phyloP scores from a whole-genome alignment of 306 rosid genomes.

The Lathyrus oleraceus region DNA sequence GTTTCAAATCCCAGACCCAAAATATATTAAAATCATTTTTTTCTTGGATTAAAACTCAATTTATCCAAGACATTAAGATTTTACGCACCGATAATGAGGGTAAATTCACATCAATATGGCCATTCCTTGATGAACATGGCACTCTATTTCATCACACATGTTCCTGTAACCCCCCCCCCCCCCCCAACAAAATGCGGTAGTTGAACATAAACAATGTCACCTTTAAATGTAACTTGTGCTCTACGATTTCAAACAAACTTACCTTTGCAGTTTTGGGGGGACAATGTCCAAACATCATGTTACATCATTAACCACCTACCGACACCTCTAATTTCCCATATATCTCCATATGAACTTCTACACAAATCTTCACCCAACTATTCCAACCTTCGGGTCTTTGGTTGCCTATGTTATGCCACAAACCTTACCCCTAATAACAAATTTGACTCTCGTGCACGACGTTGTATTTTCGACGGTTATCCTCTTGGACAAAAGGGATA shows the following conservation, averaged over 20 bases:
- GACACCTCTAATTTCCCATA: neutral
- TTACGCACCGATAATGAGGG: too few relatives aligned
- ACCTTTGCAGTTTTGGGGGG: too few relatives aligned
- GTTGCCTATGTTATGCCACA: neutral
- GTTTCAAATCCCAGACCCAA: neutral
- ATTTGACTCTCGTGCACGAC: neutral
- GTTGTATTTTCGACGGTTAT: neutral
- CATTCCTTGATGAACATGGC: too few relatives aligned
- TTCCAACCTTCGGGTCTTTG: neutral
- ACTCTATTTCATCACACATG: too few relatives aligned
- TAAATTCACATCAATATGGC: too few relatives aligned
- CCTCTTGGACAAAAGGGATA: neutral
- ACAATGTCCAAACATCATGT: neutral
- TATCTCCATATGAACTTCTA: neutral
- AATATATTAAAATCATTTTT: neutral
- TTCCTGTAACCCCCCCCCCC: too few relatives aligned
- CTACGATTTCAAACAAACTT: too few relatives aligned
- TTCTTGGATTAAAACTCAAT: neutral
- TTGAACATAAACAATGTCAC: too few relatives aligned
- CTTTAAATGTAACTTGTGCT: too few relatives aligned
- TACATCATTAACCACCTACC: neutral
- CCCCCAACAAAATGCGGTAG: too few relatives aligned
- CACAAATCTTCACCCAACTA: neutral
- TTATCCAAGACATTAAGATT: neutral
- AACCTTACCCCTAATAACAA: neutral